These are phyloP conservation scores for Corylus heterophylla DNA, from an alignment of 306 rosid species.

Conservation along the genomic window DNA sequence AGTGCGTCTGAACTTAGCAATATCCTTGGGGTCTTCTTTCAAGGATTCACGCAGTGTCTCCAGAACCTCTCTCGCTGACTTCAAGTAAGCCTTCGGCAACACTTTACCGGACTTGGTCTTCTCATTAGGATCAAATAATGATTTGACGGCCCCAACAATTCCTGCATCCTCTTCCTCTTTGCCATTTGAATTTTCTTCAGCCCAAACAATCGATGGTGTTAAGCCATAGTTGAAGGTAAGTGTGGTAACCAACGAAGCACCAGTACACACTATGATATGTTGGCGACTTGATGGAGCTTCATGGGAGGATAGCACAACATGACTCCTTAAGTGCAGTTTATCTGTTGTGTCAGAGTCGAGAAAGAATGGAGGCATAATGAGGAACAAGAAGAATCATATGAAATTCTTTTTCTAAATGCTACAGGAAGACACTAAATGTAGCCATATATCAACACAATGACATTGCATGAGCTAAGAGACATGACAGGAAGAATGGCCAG, in stretches of 20 bases:
- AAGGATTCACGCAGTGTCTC: slow-evolving; percentile 78
- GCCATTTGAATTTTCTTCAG: slow-evolving; percentile 48
- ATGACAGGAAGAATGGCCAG: neutral
- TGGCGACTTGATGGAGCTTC: slow-evolving; percentile 55
- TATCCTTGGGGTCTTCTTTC: slow-evolving; percentile 58
- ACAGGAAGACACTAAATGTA: neutral
- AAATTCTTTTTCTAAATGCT: too few species aligned
- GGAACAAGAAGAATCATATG: neutral
- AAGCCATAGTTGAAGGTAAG: slow-evolving; percentile 43
- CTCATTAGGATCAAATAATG: slow-evolving; percentile 71
- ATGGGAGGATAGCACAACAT: slow-evolving; percentile 37
- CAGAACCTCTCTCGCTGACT: slow-evolving; percentile 80
- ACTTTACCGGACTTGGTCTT: slow-evolving; percentile 74
- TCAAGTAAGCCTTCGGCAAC: slow-evolving; percentile 83
- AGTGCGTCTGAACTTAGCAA: slow-evolving; percentile 75
- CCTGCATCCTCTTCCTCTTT: slow-evolving; percentile 56
- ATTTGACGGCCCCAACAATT: slow-evolving; percentile 58
- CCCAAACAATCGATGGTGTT: slow-evolving; percentile 44
- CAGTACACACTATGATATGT: slow-evolving; percentile 31
- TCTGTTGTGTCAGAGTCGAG: slow-evolving; percentile 54
- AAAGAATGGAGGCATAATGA: slow-evolving; percentile 15
- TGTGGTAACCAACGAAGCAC: slow-evolving; percentile 42
- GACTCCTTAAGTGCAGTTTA: slow-evolving; percentile 52
- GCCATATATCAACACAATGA: neutral
- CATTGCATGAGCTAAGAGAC: slow-evolving; percentile 1